phyloP scores from a whole-genome alignment of 768 basidiomycete genomes.

The Lepiota brunneoincarnata region DNA sequence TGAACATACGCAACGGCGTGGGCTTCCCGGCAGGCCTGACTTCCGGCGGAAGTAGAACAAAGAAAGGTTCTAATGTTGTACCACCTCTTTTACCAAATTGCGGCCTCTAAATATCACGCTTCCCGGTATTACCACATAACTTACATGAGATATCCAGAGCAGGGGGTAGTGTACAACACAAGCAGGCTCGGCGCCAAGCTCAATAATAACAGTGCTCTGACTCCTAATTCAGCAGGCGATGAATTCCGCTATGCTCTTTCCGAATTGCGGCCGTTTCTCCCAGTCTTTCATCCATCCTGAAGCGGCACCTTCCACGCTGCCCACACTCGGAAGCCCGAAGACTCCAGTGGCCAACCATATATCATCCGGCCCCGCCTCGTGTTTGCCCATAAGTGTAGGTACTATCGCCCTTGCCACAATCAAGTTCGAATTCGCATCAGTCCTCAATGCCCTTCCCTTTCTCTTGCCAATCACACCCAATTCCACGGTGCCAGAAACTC shows the following conservation, averaged over 20 bases:
- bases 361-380: slow-evolving; percentile 35
- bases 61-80: too few species aligned
- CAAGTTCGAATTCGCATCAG: slow-evolving; percentile 73
- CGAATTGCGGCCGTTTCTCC: slow-evolving; percentile 37
- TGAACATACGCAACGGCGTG: too few species aligned
- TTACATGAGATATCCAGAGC: too few species aligned
- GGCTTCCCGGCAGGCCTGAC: too few species aligned
- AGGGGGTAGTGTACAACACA: too few species aligned
- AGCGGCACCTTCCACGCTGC: slow-evolving; percentile 31
- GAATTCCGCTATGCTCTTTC: neutral
- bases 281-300: slow-evolving; percentile 47
- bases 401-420: slow-evolving; percentile 66
- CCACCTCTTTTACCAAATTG: too few species aligned
- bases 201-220: too few species aligned
- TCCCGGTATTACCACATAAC: too few species aligned
- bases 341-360: slow-evolving; percentile 66
- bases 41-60: too few species aligned
- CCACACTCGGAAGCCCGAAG: slow-evolving; percentile 54
- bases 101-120: too few species aligned
- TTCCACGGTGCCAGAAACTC: slow-evolving; percentile 61
- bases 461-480: slow-evolving; percentile 29
- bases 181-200: too few species aligned
- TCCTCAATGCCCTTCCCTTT: slow-evolving; percentile 46
- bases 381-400: slow-evolving; percentile 56
- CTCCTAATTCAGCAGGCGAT: too few species aligned